Conservation (phyloP, 768 basidiomycete species). For the Xanthoconium purpureum region DNA sequence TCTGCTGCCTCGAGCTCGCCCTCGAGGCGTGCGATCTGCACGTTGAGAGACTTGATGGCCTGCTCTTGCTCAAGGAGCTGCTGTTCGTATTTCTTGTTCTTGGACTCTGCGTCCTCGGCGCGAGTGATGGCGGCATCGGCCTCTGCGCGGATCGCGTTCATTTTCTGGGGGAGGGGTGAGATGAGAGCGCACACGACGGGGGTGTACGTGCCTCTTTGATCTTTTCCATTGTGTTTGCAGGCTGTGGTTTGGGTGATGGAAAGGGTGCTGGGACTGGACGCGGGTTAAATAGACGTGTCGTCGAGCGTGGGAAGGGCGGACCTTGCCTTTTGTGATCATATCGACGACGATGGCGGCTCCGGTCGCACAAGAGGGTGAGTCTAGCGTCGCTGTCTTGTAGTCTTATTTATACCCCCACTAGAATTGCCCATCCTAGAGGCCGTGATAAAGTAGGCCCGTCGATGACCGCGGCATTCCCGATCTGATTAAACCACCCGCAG, state of each 20-base stretch:
- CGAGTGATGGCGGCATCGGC: slow-evolving; percentile 78
- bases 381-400: background rate
- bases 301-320: slow-evolving; percentile 35
- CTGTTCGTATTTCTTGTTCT: slow-evolving; percentile 79
- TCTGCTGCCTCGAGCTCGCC: slow-evolving; percentile 71
- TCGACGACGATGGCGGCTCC: slow-evolving; percentile 53
- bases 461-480: slow-evolving; percentile 8
- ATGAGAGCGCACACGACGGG: background rate
- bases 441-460: slow-evolving; percentile 72
- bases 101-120: slow-evolving; percentile 83
- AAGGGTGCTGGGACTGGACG: slow-evolving; percentile 15
- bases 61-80: slow-evolving; percentile 78
- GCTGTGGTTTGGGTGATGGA: slow-evolving; percentile 1
- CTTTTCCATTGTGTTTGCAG: slow-evolving; percentile 40
- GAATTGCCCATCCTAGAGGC: slow-evolving; percentile 94
- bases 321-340: slow-evolving; percentile 36
- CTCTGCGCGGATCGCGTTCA: slow-evolving; percentile 74
- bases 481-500: slow-evolving; percentile 41
- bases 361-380: slow-evolving; percentile 75
- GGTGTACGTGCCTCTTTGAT: slow-evolving; percentile 40
- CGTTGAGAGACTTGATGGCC: slow-evolving; percentile 74
- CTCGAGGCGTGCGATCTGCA: slow-evolving; percentile 66
- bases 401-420: slow-evolving; percentile 35
- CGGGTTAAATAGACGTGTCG: slow-evolving; percentile 19
- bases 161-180: slow-evolving; percentile 48